Conservation (phyloP, 2,329 filamentous ascomycete species). For the Eutypa lata region DNA sequence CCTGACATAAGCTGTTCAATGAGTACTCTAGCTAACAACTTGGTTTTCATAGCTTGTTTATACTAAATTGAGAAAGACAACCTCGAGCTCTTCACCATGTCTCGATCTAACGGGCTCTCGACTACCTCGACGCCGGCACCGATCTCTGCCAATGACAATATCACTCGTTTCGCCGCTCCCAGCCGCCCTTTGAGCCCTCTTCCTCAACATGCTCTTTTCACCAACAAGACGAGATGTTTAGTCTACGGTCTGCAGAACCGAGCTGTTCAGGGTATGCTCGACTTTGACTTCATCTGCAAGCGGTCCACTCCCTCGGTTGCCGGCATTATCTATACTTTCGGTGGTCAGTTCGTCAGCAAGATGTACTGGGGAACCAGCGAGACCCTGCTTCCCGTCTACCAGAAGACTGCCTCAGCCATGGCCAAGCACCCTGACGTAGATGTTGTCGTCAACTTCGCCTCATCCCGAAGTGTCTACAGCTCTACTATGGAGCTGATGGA, state of each 20-base stretch:
- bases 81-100: conserved; percentile 43
- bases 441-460: conserved; percentile 98
- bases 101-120: conserved; percentile 46
- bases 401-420: conserved; percentile 87
- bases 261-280: conserved; percentile 89
- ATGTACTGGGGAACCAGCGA: conserved; percentile 99
- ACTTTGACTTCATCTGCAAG: conserved; percentile 99
- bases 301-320: conserved; percentile 92
- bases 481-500: conserved; percentile 99
- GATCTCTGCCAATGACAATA: conserved; percentile 93
- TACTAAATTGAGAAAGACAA: too few species aligned
- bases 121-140: conserved; percentile 38
- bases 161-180: conserved; percentile 90
- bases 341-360: conserved; percentile 99
- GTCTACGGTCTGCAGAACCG: conserved; percentile 98
- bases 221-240: conserved; percentile 99
- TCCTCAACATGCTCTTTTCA: conserved; percentile 88
- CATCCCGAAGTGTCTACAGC: conserved; percentile 96
- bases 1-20: too few species aligned
- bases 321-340: conserved; percentile 99
- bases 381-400: conserved; percentile 97
- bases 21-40: too few species aligned
- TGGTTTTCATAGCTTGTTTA: not conserved
- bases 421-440: conserved; percentile 97
- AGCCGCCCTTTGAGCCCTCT: conserved; percentile 89